Base-by-base conservation (phyloP, 192 early-diverging fungal genomes). In the Radiomyces spectabilis region DNA sequence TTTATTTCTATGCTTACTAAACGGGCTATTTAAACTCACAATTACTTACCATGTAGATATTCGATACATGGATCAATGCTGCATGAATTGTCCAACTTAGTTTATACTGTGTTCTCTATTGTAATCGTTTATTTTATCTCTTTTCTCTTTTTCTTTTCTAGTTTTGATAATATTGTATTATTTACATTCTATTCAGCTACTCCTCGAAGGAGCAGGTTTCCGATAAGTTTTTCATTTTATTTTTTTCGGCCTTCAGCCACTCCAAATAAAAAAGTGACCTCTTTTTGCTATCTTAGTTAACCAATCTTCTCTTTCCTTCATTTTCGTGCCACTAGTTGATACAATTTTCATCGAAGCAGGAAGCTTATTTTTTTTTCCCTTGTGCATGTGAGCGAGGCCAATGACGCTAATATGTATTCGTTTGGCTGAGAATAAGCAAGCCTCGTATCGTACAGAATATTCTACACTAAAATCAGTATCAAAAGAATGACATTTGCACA, bases 141-240 rank as follows among this genome's bases (percentile, higher is more conserved):
- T 25, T n/a, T 51, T 51, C 21, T 51, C n/a, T 33, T 52, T 46
- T 3, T 35, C 38, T 33, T 53, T 21, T 41, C 35, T 29, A 29
- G 29, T 44, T 26, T 55, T 39, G 19, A n/a, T 41, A 30, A 22
- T 41, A 33, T 55, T 39, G 33, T 55, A 29, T 44, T 30, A 29
- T 32, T 22, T 18, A 31, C 30, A 19, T 27, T 51, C 15, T 44
- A 18, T 9, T 24, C 8, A 41, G 26, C 13, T 26, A 41, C 43
- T 24, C 7, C 44, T 55, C 16, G 25, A 43, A 43, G 16, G 10
- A 44, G 9, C 16, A 10, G 24, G 4, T 27, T 30, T 47, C 45
- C 4, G 24, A 27, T 47, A 13, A 19, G 22, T 47, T 47, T 30
- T 47, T 29, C 13, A 27, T 47, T 47, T 47, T 47, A 7, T 47